phyloP scores from a whole-genome alignment of 352 stramenopile species.

The Globisporangium cylindrosporum region DNA sequence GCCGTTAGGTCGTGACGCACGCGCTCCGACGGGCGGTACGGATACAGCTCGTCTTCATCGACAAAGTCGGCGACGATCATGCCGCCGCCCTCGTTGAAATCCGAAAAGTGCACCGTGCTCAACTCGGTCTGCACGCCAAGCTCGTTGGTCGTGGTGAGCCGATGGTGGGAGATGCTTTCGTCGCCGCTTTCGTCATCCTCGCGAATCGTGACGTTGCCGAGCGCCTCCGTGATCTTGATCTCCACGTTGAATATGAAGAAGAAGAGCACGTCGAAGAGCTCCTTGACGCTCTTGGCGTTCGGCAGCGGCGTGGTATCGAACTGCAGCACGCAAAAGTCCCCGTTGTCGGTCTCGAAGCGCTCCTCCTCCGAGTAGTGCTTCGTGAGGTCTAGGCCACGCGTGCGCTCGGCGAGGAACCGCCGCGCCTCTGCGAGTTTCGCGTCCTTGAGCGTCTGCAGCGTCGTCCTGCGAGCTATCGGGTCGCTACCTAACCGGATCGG shows the following conservation, averaged over 20 bases:
- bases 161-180: conserved; percentile 34
- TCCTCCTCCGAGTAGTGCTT: conserved; percentile 21
- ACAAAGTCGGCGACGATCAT: conserved; percentile 36
- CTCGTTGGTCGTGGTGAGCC: conserved; percentile 29
- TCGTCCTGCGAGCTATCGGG: not conserved
- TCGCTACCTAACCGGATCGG: conserved; percentile 19
- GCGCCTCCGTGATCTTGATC: conserved; percentile 44
- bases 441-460: conserved; percentile 4
- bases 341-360: conserved; percentile 29
- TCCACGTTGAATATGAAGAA: conserved; percentile 43
- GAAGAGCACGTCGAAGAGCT: conserved; percentile 38
- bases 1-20: conserved; percentile 34
- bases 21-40: conserved; percentile 31
- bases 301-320: conserved; percentile 43
- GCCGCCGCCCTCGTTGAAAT: conserved; percentile 27
- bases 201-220: conserved; percentile 45
- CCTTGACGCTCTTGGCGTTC: conserved; percentile 23
- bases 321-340: conserved; percentile 29
- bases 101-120: conserved; percentile 32
- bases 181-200: conserved; percentile 47
- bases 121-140: conserved; percentile 28
- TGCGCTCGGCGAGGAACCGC: conserved; percentile 5
- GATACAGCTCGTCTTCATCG: conserved; percentile 40
- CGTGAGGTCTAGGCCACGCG: not conserved
- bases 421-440: conserved; percentile 1